Evolutionary conservation across 805 yeast species (phyloP), one percentile per base, ranked within the genome.

Genomic region (Cyberlindnera mycetangii): DNA sequence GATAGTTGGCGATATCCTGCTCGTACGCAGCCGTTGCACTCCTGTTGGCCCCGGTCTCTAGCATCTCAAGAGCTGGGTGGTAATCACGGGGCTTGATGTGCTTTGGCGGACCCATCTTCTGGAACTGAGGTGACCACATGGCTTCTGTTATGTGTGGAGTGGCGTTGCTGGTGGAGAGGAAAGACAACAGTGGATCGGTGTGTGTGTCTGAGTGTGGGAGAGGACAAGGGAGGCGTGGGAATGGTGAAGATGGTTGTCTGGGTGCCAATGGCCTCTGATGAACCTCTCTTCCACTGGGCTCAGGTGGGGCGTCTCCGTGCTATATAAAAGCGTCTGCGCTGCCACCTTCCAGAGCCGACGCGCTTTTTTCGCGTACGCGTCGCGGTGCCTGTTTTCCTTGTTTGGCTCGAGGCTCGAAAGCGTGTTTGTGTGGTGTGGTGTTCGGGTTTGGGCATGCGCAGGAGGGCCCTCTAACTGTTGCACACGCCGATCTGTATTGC

Each of bases 21-120:
- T 61, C 52, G 54, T 77, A 78, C 43, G 76, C 79, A 6, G 55
- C 50, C 1, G 65, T 58, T 36, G 74, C 63, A 15, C 53, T 56
- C 35, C 65, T 66, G 53, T 74, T 72, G 37, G 78, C 66, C 41
- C 64, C 62, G 6, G 66, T 55, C 54, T 78, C 81, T 28, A 73
- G 62, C n/a, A 63, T 49, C 48, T 75, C 76, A 31, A 78, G 65
- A 46, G 66, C 62, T 32, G 72, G 65, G 45, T 70, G 68, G 35
- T 52, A 49, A 16, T 33, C 47, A 12, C 55, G 51, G 10, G 53
- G 54, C 41, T 51, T 56, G 18, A 51, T 32, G 41, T 54, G 46
- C 12, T 54, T 57, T 46, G 62, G 64, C 68, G 71, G 44, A 54
- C 60, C 55, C 37, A 54, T 42, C 24, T 42, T 48, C 44, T 49